Conservation (phyloP, 371 early-diverging fungal species). For the Mortierella sp. region DNA sequence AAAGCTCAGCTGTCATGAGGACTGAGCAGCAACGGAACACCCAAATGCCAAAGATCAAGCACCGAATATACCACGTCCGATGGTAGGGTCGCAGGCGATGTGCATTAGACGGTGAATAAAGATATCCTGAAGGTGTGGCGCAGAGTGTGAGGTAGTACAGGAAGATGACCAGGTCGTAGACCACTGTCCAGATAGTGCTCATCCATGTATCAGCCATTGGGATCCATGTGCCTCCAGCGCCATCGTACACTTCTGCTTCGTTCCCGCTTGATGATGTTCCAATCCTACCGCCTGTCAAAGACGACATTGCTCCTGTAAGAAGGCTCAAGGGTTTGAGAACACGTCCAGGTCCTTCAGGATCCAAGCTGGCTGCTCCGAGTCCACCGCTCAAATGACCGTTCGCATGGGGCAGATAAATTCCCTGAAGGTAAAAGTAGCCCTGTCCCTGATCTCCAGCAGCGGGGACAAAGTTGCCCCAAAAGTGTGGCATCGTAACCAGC, state of each 20-base stretch:
- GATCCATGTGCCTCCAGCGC: slow-evolving; percentile 71
- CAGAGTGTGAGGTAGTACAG: slow-evolving; percentile 57
- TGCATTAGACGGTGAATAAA: slow-evolving; percentile 50
- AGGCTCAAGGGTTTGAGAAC: slow-evolving; percentile 27
- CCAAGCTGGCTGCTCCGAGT: slow-evolving; percentile 34
- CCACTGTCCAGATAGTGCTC: slow-evolving; percentile 63
- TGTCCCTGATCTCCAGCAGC: slow-evolving; percentile 61
- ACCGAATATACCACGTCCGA: slow-evolving; percentile 54
- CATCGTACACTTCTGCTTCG: slow-evolving; percentile 10
- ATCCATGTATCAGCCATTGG: slow-evolving; percentile 89
- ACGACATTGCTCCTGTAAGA: slow-evolving; percentile 34
- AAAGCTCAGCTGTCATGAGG: slow-evolving; percentile 49
- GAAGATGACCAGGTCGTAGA: slow-evolving; percentile 63
- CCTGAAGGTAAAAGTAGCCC: slow-evolving; percentile 73
- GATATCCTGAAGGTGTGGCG: slow-evolving; percentile 49
- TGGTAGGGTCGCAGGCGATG: slow-evolving; percentile 52
- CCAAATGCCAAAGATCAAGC: slow-evolving; percentile 54
- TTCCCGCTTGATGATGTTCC: not conserved
- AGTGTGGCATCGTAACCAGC: slow-evolving; percentile 65
- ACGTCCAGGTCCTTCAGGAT: slow-evolving; percentile 34
- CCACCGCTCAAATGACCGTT: slow-evolving; percentile 45
- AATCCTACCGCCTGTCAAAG: slow-evolving; percentile 27
- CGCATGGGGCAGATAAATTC: slow-evolving; percentile 59
- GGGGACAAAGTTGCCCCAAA: slow-evolving; percentile 68
- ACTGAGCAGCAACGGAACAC: slow-evolving; percentile 50